A percentile compares a stretch with the other conserved stretches of the same genome.
Evolutionary conservation across 2,329 filamentous ascomycete species (phyloP).

Genomic region (Pyrenophora graminea): DNA sequence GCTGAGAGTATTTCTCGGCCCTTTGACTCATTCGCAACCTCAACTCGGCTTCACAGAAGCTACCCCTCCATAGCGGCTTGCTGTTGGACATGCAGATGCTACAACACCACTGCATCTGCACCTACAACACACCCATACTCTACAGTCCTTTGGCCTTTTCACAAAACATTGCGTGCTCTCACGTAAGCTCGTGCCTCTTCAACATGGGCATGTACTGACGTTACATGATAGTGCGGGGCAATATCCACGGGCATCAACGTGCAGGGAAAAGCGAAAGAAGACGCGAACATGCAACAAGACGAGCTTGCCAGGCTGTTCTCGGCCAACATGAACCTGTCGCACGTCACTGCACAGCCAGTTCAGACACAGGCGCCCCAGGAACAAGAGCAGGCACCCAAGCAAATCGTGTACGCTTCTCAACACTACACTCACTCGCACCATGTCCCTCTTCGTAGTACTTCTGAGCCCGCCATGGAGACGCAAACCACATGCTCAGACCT

Average conservation of each 20-base stretch:
- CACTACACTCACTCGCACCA: constrained; percentile 86
- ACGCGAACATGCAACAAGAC: constrained; percentile 67
- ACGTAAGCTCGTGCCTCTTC: constrained; percentile 48
- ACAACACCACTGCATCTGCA: constrained; percentile 47
- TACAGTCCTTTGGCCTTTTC: constrained; percentile 51
- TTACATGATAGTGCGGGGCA: constrained; percentile 52
- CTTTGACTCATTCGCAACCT: constrained; percentile 24
- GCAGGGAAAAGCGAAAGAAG: constrained; percentile 35
- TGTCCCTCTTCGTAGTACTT: constrained; percentile 48
- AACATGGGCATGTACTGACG: constrained; percentile 30
- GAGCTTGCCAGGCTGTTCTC: constrained; percentile 82
- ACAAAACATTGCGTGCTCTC: constrained; percentile 50
- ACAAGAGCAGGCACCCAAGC: constrained; percentile 39
- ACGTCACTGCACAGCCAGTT: constrained; percentile 46
- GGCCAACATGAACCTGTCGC: constrained; percentile 69
- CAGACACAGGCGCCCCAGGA: constrained; percentile 44
- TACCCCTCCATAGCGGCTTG: constrained; percentile 9
- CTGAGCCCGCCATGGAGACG: constrained; percentile 37
- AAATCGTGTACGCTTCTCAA: constrained; percentile 75
- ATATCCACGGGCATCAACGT: constrained; percentile 51
- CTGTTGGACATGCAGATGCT: constrained; percentile 43
- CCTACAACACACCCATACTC: constrained; percentile 46
- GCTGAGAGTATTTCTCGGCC: constrained; percentile 20
- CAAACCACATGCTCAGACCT: constrained; percentile 47
- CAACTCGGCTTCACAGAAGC: not conserved